Evolutionary conservation across 2,329 filamentous ascomycete species (phyloP).

Genomic region (Fusarium sp.): DNA sequence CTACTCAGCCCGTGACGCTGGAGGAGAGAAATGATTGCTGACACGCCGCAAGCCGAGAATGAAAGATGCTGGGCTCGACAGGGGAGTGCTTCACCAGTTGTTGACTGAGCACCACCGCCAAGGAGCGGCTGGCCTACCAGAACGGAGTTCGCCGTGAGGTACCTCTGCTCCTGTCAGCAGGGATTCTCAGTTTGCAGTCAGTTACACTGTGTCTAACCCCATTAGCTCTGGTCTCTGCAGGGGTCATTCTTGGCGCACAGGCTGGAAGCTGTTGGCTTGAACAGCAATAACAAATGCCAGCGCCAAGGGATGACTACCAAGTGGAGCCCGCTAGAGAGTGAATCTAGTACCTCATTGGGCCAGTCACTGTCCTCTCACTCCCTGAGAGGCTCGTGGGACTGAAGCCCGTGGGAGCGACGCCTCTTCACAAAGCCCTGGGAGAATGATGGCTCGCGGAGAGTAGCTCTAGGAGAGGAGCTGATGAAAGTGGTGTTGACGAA

Average conservation of each 20-base stretch:
- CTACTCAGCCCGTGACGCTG: neutral
- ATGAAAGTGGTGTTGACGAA: too few species aligned
- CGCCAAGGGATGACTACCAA: neutral
- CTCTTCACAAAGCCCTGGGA: too few species aligned
- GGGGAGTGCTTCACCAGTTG: neutral
- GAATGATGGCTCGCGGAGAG: neutral
- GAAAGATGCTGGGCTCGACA: too few species aligned
- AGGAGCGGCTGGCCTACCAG: neutral
- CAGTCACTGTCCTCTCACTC: too few species aligned
- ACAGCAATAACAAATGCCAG: neutral
- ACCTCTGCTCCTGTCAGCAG: neutral
- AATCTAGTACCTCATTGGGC: neutral
- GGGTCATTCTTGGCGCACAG: neutral
- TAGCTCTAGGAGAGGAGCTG: neutral
- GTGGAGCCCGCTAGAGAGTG: neutral
- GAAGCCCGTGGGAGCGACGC: neutral
- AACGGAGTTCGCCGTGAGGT: neutral
- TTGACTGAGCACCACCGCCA: neutral
- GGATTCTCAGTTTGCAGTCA: neutral
- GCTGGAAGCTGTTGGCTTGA: neutral
- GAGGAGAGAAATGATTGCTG: neutral
- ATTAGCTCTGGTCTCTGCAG: neutral
- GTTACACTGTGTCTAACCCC: neutral
- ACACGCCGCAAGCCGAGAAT: neutral
- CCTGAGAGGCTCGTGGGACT: neutral